phyloP scores from a whole-genome alignment of 208 protist species.

The Spironucleus salmonicida region DNA sequence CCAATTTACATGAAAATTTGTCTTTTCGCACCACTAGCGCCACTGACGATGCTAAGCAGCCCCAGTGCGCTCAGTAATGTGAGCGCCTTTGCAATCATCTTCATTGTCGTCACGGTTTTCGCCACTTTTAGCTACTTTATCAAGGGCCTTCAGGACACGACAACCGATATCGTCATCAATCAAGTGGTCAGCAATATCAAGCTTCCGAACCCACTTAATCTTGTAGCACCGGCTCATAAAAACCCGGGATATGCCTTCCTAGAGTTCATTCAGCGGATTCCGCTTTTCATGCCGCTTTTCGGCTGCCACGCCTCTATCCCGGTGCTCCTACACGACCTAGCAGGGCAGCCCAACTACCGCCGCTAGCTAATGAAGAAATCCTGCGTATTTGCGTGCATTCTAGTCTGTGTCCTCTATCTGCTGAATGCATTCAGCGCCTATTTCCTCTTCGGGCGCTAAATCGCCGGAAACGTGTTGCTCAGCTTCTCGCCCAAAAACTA shows the following conservation, averaged over 20 bases:
- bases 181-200: too few relatives aligned
- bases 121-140: conserved; percentile 1
- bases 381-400: neutral
- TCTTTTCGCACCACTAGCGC: neutral
- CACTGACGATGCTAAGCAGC: neutral
- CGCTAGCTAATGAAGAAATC: neutral
- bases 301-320: conserved; percentile 1
- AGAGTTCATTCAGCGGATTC: neutral
- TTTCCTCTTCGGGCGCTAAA: neutral
- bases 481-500: neutral
- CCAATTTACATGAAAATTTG: neutral
- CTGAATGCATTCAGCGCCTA: neutral
- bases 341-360: neutral
- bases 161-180: too few relatives aligned
- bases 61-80: neutral
- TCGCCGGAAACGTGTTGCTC: neutral
- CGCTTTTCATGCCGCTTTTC: conserved; percentile 19
- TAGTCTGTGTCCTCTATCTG: neutral
- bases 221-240: neutral
- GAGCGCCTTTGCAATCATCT: neutral
- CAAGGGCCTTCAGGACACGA: too few relatives aligned
- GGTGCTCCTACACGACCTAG: neutral
- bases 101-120: neutral
- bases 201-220: neutral
- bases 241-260: neutral